Base-by-base conservation (phyloP, 257 asterid genomes). In the Ilex aquifolium region DNA sequence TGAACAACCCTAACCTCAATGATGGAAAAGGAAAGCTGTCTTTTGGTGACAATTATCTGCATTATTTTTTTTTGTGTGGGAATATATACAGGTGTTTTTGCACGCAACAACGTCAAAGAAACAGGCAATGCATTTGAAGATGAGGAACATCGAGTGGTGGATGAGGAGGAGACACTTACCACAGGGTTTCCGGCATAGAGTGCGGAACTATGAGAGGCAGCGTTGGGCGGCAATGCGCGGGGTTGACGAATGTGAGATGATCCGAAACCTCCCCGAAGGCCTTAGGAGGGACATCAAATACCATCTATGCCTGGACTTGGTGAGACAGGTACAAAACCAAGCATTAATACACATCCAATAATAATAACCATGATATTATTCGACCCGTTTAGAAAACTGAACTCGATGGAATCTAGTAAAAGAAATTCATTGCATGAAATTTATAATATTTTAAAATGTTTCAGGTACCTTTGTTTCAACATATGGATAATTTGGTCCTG, bases 101-200 rank as follows among this genome's bases (percentile, higher is more conserved):
- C 94, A 90, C 58, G 96, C 99, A 44, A 93, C 99, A 0, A 93
- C 99, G 2, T 93, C 99, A 12, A 93, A 93, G 86, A 93, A 93
- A 74, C 99, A 93, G 65, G 95, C 92, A 2, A 93, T 93, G 99
- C 94, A 93, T 57, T 49, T 93, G 78, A 90, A 87, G 78, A 93
- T 90, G 99, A 81, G 97, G 76, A 93, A 87, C 53, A 77, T 93
- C 59, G 99, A 90, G 65, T 87, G 99, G 99, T 93, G 99, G 99
- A 93, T 93, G 99, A 84, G 88, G 64, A 93, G 82, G 71, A 68
- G 96, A 57, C 82, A 75, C 2, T 65, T 93, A 81, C 99, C 99
- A 1, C 62, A 65, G 27, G 66, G 64, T 6, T 85, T 72, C 66
- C 60, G 82, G 78, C 97, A 90, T 57, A 77, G 99, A 57, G 96